phyloP scores from a whole-genome alignment of 805 yeast species.

The Middelhovenomyces tepae region DNA sequence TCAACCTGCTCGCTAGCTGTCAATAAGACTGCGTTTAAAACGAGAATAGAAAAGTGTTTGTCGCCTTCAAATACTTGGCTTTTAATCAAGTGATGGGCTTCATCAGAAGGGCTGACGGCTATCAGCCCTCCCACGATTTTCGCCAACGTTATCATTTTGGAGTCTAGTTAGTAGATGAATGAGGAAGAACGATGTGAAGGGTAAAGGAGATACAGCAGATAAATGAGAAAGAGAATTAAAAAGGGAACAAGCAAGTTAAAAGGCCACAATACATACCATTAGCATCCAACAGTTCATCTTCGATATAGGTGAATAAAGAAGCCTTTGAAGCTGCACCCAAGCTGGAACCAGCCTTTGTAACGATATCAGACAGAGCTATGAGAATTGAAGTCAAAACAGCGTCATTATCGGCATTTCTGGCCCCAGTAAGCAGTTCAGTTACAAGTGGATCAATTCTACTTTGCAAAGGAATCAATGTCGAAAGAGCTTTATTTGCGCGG shows the following conservation, averaged over 20 bases:
- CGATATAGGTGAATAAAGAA: slow-evolving; percentile 62
- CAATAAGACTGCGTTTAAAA: slow-evolving; percentile 70
- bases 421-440: slow-evolving; percentile 68
- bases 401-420: slow-evolving; percentile 50
- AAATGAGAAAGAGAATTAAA: too few species aligned
- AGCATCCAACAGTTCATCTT: slow-evolving; percentile 50
- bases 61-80: slow-evolving; percentile 17
- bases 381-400: slow-evolving; percentile 75
- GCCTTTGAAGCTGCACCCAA: slow-evolving; percentile 66
- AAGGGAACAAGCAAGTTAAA: too few species aligned
- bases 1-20: slow-evolving; percentile 64
- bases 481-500: slow-evolving; percentile 85
- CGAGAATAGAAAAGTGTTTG: slow-evolving; percentile 53
- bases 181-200: neutral
- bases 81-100: slow-evolving; percentile 38
- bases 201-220: too few species aligned
- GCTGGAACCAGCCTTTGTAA: slow-evolving; percentile 66
- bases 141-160: slow-evolving; percentile 47
- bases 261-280: too few species aligned
- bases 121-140: slow-evolving; percentile 70
- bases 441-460: slow-evolving; percentile 92
- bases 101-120: slow-evolving; percentile 53
- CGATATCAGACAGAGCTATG: slow-evolving; percentile 75
- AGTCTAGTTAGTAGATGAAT: slow-evolving; percentile 2
- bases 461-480: slow-evolving; percentile 78